Evolutionary conservation across 202 grass and related monocot species (phyloP).

Genomic region (Saccharum hybrid): DNA sequence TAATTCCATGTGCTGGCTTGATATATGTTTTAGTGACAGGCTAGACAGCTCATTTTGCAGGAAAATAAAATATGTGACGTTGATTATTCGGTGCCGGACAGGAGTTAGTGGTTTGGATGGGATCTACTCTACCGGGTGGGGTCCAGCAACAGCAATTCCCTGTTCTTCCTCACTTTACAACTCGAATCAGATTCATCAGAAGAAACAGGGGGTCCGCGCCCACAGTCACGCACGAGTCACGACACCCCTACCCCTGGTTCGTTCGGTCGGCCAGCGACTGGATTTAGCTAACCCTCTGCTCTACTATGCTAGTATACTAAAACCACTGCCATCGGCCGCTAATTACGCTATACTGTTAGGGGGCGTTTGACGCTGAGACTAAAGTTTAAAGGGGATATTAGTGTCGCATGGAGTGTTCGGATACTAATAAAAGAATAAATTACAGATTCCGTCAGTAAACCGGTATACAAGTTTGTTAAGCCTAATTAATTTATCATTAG

Average conservation of each 20-base stretch:
- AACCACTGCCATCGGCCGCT: background rate
- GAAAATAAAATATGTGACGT: background rate
- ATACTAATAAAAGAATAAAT: no score
- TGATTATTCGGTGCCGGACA: conserved; percentile 29
- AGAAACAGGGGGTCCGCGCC: background rate
- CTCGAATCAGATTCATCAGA: background rate
- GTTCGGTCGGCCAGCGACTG: no score
- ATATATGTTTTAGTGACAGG: background rate
- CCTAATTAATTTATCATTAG: no score
- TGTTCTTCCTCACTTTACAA: conserved; percentile 37
- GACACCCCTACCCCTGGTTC: background rate
- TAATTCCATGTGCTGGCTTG: background rate
- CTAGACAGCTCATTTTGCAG: conserved; percentile 22
- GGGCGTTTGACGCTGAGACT: no score
- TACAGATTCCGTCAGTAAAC: no score
- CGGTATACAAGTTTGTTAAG: no score
- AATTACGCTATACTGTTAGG: no score
- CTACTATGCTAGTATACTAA: no score
- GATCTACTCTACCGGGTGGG: conserved; percentile 23
- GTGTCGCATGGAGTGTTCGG: no score
- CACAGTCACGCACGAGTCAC: background rate
- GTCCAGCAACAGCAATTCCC: background rate
- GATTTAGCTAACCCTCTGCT: background rate
- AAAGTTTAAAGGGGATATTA: no score
- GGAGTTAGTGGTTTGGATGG: conserved; percentile 47